A percentile compares a stretch with the other conserved stretches of the same genome.
phyloP scores from a whole-genome alignment of 345 rosid species.

The Moricandia moricandioides region DNA sequence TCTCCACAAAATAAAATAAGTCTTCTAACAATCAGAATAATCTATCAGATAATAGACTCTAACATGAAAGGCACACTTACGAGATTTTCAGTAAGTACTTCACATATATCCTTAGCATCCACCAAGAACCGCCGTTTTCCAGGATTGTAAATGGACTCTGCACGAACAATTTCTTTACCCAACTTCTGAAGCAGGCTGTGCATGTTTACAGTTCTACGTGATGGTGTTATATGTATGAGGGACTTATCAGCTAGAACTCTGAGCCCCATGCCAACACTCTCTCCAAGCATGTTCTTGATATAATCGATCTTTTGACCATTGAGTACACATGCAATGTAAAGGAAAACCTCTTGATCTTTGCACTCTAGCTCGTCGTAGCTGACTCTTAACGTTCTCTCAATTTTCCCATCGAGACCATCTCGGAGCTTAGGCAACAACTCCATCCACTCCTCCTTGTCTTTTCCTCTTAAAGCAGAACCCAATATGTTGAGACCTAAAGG shows the following conservation, averaged over 20 bases:
- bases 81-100: neutral
- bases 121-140: slow-evolving; percentile 24
- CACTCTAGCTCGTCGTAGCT: neutral
- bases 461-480: neutral
- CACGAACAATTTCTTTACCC: slow-evolving; percentile 29
- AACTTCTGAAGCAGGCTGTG: slow-evolving; percentile 33
- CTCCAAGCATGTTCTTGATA: neutral
- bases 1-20: neutral
- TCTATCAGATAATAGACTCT: neutral
- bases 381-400: neutral
- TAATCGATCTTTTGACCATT: neutral
- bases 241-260: slow-evolving; percentile 18
- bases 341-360: slow-evolving; percentile 3
- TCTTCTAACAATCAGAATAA: neutral
- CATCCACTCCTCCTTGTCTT: neutral
- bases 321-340: slow-evolving; percentile 3
- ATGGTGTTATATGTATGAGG: slow-evolving; percentile 14
- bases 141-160: slow-evolving; percentile 17
- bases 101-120: slow-evolving; percentile 3
- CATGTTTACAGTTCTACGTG: slow-evolving; percentile 3
- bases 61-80: neutral
- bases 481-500: slow-evolving; percentile 2
- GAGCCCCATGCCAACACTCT: neutral
- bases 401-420: neutral
- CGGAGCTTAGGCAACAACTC: slow-evolving; percentile 3